These are phyloP conservation scores for Petunia hybrid DNA, from an alignment of 305 asterid species.

Conservation along the genomic window DNA sequence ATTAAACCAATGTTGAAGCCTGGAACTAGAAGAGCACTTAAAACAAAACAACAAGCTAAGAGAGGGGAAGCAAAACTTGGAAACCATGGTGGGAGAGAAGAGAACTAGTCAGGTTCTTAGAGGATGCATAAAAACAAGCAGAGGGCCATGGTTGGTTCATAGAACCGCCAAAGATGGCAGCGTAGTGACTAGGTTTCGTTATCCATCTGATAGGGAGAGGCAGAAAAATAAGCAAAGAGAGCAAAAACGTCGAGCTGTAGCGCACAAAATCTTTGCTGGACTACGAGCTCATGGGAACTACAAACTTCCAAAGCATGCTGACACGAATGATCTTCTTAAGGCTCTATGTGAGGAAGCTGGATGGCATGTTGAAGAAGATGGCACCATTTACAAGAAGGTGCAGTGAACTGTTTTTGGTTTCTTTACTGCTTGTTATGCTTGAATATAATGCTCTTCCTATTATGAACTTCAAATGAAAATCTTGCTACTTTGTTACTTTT, in stretches of 20 bases:
- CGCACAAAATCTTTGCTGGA: conserved; percentile 68
- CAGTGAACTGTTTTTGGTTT: not conserved
- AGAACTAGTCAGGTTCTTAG: conserved; percentile 34
- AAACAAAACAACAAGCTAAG: not conserved
- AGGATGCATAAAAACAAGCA: conserved; percentile 74
- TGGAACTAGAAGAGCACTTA: not conserved
- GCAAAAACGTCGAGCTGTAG: conserved; percentile 55
- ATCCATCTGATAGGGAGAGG: conserved; percentile 72
- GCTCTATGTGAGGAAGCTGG: conserved; percentile 86
- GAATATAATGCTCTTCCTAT: not conserved
- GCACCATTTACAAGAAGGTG: conserved; percentile 58
- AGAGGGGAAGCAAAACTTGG: not conserved
- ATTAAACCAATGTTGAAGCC: not conserved
- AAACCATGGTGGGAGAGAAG: conserved; percentile 36
- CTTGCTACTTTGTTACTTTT: not conserved
- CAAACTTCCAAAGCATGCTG: conserved; percentile 67
- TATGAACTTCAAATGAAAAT: not conserved
- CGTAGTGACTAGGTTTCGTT: conserved; percentile 53
- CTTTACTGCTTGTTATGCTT: not conserved
- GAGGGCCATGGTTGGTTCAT: conserved; percentile 79
- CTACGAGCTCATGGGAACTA: conserved; percentile 71
- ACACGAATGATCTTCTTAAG: conserved; percentile 71
- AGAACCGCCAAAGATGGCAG: conserved; percentile 59
- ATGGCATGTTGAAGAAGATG: conserved; percentile 78
- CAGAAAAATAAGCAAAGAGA: conserved; percentile 70